These are phyloP conservation scores for Paracoccidioides brasiliensis DNA, from an alignment of 2,329 filamentous ascomycete species.

Conservation along the genomic window DNA sequence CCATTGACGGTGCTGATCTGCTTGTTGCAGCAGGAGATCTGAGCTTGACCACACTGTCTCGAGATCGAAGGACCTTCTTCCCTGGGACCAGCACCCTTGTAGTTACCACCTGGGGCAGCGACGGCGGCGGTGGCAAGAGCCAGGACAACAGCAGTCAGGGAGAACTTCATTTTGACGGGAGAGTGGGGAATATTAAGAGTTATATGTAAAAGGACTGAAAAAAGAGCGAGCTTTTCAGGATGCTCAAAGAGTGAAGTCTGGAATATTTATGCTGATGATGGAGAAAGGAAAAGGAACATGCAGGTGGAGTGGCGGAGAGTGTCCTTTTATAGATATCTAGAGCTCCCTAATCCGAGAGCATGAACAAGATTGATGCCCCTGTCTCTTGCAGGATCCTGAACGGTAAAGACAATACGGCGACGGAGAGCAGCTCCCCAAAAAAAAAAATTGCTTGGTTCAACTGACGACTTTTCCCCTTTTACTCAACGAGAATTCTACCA, in stretches of 20 bases:
- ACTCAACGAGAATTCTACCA: neutral
- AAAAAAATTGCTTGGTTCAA: neutral
- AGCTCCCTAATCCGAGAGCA: neutral
- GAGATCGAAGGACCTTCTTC: slow-evolving; percentile 6
- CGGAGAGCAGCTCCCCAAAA: no score
- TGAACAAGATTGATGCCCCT: neutral
- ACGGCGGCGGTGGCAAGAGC: slow-evolving; percentile 30
- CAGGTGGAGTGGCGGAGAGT: neutral
- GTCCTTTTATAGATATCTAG: slow-evolving; percentile 9
- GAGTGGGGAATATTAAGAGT: slow-evolving; percentile 6
- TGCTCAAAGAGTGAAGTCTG: neutral
- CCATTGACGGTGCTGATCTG: slow-evolving; percentile 23
- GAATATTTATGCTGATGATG: slow-evolving; percentile 10
- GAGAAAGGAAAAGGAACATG: slow-evolving; percentile 1
- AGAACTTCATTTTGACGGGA: slow-evolving; percentile 14
- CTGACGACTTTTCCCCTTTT: neutral
- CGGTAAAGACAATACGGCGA: neutral
- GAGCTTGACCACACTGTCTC: slow-evolving; percentile 8
- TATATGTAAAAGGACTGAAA: slow-evolving; percentile 5
- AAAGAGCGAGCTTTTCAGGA: slow-evolving; percentile 3
- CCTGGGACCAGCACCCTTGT: neutral
- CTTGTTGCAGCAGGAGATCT: slow-evolving; percentile 21
- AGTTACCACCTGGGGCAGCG: slow-evolving; percentile 7
- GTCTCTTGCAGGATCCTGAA: neutral
- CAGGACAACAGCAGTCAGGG: slow-evolving; percentile 28